Percentiles rank a stretch among this genome's conserved stretches.
Conservation (phyloP, 1,284 basidiomycete genomes). For the Heterobasidion occidentale region DNA sequence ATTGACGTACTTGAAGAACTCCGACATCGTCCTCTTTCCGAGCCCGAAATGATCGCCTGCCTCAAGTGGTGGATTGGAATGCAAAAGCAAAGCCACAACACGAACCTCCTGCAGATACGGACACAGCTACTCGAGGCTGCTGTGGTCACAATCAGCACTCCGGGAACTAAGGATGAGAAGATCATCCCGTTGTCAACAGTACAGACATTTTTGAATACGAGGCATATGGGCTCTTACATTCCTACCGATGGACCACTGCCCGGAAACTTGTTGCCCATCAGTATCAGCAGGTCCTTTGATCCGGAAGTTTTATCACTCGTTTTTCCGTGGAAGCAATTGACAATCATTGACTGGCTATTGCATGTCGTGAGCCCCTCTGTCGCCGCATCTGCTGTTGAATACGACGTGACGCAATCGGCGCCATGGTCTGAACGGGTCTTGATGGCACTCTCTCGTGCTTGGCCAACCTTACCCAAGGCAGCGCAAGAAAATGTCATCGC, state of each 20-base stretch:
- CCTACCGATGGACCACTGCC: constrained; percentile 84
- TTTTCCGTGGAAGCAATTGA: constrained; percentile 82
- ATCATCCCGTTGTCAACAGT: constrained; percentile 68
- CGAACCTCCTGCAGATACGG: constrained; percentile 38
- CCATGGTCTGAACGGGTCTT: constrained; percentile 84
- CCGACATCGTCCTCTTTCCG: constrained; percentile 59
- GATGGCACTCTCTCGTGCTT: constrained; percentile 62
- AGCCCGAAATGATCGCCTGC: constrained; percentile 76
- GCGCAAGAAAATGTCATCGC: constrained; percentile 51
- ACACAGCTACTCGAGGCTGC: constrained; percentile 64
- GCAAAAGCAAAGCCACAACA: constrained; percentile 34
- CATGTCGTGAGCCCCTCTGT: constrained; percentile 53
- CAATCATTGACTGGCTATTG: constrained; percentile 69
- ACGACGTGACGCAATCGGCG: constrained; percentile 64
- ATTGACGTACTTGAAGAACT: constrained; percentile 85
- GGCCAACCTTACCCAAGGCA: constrained; percentile 60
- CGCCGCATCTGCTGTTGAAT: constrained; percentile 35
- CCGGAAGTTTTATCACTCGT: constrained; percentile 45
- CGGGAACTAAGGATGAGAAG: constrained; percentile 28
- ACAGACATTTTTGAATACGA: constrained; percentile 69
- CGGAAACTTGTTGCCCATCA: constrained; percentile 65
- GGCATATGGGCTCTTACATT: constrained; percentile 51
- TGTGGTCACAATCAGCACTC: constrained; percentile 41
- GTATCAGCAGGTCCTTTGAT: constrained; percentile 59
- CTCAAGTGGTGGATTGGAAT: constrained; percentile 86